Evolutionary conservation across 805 yeast genomes (phyloP).

Genomic region (Yarrowia keelungensis): DNA sequence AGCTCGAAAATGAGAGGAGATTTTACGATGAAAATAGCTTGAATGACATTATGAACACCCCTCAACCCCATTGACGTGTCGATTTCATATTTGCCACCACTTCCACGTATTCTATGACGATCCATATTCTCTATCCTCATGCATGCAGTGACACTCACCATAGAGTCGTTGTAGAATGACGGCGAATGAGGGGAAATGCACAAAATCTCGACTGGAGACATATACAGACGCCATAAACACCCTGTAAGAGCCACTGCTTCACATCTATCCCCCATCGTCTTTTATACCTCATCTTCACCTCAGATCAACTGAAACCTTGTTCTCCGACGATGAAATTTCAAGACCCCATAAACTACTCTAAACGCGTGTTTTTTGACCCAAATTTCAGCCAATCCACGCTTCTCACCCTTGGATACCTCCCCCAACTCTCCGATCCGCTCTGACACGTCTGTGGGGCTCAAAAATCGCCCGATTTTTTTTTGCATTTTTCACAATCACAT

Average conservation of each 20-base stretch:
- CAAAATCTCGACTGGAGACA: too few species aligned
- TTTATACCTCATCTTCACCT: neutral
- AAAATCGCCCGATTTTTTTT: neutral
- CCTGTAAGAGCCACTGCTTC: neutral
- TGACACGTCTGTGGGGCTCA: slow-evolving; percentile 1
- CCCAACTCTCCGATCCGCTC: neutral
- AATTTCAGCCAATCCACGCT: neutral
- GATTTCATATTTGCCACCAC: neutral
- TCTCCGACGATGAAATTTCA: neutral
- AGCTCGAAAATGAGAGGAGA: too few species aligned
- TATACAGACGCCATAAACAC: neutral
- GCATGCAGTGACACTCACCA: slow-evolving; percentile 7
- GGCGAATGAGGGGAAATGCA: too few species aligned
- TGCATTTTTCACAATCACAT: neutral
- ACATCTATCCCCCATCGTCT: neutral
- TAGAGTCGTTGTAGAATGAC: too few species aligned
- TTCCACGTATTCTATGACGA: neutral
- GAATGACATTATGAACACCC: too few species aligned
- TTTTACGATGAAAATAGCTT: too few species aligned
- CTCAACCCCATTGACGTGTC: neutral
- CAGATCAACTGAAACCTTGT: slow-evolving; percentile 8
- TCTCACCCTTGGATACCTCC: neutral
- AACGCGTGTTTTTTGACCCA: neutral
- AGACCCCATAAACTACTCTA: neutral
- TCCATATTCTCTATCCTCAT: neutral